Conservation (phyloP, 2,329 filamentous ascomycete genomes). For the Colletotrichum graminicola region DNA sequence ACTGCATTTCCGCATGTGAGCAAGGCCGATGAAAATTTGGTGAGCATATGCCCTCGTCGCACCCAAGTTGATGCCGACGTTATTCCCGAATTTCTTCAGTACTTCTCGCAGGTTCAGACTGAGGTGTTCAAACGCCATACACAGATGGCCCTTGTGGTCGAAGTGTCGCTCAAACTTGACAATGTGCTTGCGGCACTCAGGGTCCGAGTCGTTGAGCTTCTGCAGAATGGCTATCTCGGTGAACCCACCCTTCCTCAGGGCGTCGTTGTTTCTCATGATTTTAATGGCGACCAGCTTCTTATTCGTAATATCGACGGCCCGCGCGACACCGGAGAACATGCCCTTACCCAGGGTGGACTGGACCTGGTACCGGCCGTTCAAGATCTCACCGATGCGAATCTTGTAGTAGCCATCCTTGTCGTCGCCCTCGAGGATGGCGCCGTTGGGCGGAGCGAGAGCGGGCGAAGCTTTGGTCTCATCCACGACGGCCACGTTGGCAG, state of each 20-base stretch:
- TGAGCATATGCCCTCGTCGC: slow-evolving; percentile 91
- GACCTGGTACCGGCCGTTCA: slow-evolving; percentile 91
- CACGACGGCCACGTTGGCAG: slow-evolving; percentile 53
- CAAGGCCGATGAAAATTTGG: slow-evolving; percentile 92
- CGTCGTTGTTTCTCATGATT: slow-evolving; percentile 96
- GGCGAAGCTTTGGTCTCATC: slow-evolving; percentile 64
- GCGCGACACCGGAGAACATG: slow-evolving; percentile 97
- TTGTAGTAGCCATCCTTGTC: slow-evolving; percentile 98
- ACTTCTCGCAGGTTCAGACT: slow-evolving; percentile 94
- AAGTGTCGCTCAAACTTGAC: slow-evolving; percentile 90
- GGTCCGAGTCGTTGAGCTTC: slow-evolving; percentile 86
- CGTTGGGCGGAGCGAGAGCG: slow-evolving; percentile 63
- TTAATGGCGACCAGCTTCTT: slow-evolving; percentile 92
- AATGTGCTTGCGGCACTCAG: slow-evolving; percentile 90
- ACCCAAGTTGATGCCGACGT: slow-evolving; percentile 89
- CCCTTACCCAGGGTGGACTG: slow-evolving; percentile 90
- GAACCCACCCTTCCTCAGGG: slow-evolving; percentile 89
- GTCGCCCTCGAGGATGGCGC: slow-evolving; percentile 89
- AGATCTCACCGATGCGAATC: slow-evolving; percentile 88
- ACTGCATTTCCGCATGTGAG: slow-evolving; percentile 89
- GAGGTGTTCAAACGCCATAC: slow-evolving; percentile 96
- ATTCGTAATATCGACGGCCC: slow-evolving; percentile 82
- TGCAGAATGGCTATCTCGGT: slow-evolving; percentile 95
- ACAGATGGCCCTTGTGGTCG: slow-evolving; percentile 94
- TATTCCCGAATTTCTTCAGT: slow-evolving; percentile 94